These are phyloP conservation scores for Xylogone sp. DNA, from an alignment of 2,329 filamentous ascomycete genomes.

Conservation along the genomic window DNA sequence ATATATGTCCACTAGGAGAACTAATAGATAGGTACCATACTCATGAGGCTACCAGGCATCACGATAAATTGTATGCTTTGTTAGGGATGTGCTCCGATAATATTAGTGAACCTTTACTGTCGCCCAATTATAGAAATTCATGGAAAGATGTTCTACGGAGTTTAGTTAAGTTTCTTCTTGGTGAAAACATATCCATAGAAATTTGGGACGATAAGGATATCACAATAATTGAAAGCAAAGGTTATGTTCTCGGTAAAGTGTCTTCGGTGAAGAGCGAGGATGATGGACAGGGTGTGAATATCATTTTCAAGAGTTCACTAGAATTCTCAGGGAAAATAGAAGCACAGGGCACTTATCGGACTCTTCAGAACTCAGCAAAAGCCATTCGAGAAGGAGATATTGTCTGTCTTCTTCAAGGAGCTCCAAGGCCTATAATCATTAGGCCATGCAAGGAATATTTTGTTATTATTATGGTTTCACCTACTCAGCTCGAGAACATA, in stretches of 20 bases:
- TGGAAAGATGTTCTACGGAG: conserved; percentile 9
- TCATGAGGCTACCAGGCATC: conserved; percentile 7
- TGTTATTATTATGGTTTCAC: conserved; percentile 1
- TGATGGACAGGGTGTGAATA: background rate
- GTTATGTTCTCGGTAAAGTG: conserved; percentile 2
- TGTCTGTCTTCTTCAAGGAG: conserved; percentile 2
- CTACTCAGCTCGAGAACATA: background rate
- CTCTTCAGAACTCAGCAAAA: conserved; percentile 8
- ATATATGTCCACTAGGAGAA: conserved; percentile 9
- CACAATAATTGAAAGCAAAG: conserved; percentile 11
- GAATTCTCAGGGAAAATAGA: background rate
- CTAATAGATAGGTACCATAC: conserved; percentile 14
- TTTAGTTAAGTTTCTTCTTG: conserved; percentile 10
- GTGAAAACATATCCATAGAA: conserved; percentile 6
- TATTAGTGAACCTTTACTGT: conserved; percentile 5
- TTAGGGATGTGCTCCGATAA: conserved; percentile 5
- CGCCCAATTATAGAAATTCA: conserved; percentile 9
- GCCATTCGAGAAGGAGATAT: background rate
- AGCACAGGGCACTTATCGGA: conserved; percentile 1
- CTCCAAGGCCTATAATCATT: conserved; percentile 1
- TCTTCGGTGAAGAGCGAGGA: conserved; percentile 5
- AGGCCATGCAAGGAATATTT: background rate
- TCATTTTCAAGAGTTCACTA: conserved; percentile 3
- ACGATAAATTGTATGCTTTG: conserved; percentile 10
- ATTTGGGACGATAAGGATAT: conserved; percentile 3